Evolutionary conservation across 306 rosid genomes (phyloP).

Genomic region (Gillenia trifoliata): DNA sequence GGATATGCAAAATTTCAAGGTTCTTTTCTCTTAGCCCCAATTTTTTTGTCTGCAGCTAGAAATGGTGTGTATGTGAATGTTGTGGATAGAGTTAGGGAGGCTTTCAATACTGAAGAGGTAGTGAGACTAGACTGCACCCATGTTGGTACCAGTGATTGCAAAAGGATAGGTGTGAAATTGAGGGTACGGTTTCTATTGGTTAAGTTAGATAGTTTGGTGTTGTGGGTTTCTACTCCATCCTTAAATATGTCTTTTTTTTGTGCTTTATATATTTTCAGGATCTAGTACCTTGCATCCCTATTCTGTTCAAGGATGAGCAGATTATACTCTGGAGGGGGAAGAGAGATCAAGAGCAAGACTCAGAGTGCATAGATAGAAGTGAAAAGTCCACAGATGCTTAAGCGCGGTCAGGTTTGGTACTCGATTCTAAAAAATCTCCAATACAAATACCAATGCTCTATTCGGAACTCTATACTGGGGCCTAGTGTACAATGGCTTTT

Average conservation of each 20-base stretch:
- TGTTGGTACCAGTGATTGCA: slow-evolving; percentile 80
- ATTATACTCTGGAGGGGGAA: slow-evolving; percentile 89
- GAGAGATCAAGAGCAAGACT: slow-evolving; percentile 23
- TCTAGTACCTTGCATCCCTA: slow-evolving; percentile 77
- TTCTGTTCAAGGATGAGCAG: slow-evolving; percentile 88
- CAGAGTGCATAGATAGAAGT: slow-evolving; percentile 17
- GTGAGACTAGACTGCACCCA: slow-evolving; percentile 79
- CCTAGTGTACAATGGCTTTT: too few relatives aligned
- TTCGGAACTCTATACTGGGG: not conserved
- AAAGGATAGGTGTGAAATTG: slow-evolving; percentile 73
- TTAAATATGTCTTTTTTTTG: not conserved
- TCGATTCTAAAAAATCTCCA: not conserved
- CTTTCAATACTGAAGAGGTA: slow-evolving; percentile 64
- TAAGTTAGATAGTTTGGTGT: not conserved
- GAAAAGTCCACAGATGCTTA: slow-evolving; percentile 1
- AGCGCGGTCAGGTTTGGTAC: not conserved
- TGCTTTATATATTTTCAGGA: slow-evolving; percentile 41
- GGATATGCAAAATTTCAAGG: not conserved
- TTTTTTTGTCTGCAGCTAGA: slow-evolving; percentile 55
- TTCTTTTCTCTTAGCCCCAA: not conserved
- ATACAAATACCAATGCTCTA: not conserved
- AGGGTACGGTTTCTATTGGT: slow-evolving; percentile 40
- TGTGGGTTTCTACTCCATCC: not conserved
- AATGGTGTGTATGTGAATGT: slow-evolving; percentile 87
- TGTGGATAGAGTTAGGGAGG: slow-evolving; percentile 70